A percentile compares a stretch with the other conserved stretches of the same genome.
Conservation (phyloP, 1,139 yeast genomes). For the Candida sp. region DNA sequence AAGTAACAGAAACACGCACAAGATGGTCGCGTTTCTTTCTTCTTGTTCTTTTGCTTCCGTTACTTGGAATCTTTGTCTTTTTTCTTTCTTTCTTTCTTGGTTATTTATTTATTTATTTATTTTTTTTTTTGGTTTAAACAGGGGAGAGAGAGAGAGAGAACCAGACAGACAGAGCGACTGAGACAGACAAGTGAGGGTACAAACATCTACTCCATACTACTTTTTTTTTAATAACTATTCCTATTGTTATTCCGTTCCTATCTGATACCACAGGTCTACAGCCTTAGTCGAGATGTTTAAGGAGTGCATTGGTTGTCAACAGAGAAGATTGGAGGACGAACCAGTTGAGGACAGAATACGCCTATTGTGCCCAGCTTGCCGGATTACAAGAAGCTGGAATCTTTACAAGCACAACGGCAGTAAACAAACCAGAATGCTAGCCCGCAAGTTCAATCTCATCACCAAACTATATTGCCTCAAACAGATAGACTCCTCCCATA, state of each 20-base stretch:
- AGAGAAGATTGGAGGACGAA: not conserved
- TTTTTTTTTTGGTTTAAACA: too few relatives aligned
- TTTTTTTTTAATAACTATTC: not conserved
- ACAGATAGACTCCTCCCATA: not conserved
- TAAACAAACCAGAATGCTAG: not conserved
- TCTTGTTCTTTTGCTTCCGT: not conserved
- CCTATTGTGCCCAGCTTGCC: not conserved
- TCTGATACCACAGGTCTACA: not conserved
- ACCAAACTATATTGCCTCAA: not conserved
- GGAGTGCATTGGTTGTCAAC: slow-evolving; percentile 1
- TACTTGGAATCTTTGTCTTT: not conserved
- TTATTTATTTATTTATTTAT: not conserved
- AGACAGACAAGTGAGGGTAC: too few relatives aligned
- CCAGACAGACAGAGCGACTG: too few relatives aligned
- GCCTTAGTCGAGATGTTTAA: not conserved
- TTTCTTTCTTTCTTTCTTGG: not conserved
- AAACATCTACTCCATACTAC: not conserved
- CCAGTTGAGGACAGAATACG: slow-evolving; percentile 2
- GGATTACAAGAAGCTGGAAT: not conserved
- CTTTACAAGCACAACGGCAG: not conserved
- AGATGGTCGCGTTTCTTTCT: not conserved
- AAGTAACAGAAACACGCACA: not conserved
- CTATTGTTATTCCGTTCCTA: not conserved
- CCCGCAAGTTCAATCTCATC: not conserved
- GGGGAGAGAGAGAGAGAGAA: too few relatives aligned